Evolutionary conservation across 208 protist genomes (phyloP).

Genomic region (Trypanosoma theileri): DNA sequence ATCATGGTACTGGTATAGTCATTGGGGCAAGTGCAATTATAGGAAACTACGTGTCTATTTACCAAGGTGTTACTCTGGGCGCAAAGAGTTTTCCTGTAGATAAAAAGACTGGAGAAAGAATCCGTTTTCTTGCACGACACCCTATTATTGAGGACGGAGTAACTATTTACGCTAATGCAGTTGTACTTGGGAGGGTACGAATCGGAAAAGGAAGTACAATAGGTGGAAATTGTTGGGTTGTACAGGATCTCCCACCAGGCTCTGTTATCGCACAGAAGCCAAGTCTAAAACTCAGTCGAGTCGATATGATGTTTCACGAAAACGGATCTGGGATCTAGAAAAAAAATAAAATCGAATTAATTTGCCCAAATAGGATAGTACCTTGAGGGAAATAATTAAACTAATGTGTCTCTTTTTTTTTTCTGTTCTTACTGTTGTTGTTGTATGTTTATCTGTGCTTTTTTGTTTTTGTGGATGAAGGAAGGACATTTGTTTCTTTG

Average conservation of each 20-base stretch:
- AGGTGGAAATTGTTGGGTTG: constrained; percentile 70
- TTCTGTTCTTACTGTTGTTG: too few species aligned
- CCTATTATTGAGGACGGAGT: constrained; percentile 86
- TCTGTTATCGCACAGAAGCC: constrained; percentile 56
- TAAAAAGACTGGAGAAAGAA: constrained; percentile 46
- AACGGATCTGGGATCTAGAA: constrained; percentile 59
- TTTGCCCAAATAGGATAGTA: too few species aligned
- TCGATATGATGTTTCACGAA: constrained; percentile 56
- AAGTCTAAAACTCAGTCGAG: constrained; percentile 30
- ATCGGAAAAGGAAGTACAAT: constrained; percentile 78
- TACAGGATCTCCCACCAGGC: constrained; percentile 49
- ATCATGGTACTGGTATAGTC: constrained; percentile 90
- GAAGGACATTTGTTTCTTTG: too few species aligned
- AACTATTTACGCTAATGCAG: constrained; percentile 80
- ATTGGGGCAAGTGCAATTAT: constrained; percentile 86
- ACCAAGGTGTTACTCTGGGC: constrained; percentile 88
- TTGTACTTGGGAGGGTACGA: constrained; percentile 76
- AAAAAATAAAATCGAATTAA: neutral
- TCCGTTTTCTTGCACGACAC: constrained; percentile 66
- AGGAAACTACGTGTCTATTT: constrained; percentile 76
- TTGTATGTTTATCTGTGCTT: too few species aligned
- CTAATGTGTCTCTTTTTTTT: too few species aligned
- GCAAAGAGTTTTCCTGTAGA: constrained; percentile 65
- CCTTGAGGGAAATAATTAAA: too few species aligned
- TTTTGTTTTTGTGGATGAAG: too few species aligned